These are phyloP conservation scores for Saccharomyces jurei DNA, from an alignment of 805 yeast genomes.

Conservation along the genomic window DNA sequence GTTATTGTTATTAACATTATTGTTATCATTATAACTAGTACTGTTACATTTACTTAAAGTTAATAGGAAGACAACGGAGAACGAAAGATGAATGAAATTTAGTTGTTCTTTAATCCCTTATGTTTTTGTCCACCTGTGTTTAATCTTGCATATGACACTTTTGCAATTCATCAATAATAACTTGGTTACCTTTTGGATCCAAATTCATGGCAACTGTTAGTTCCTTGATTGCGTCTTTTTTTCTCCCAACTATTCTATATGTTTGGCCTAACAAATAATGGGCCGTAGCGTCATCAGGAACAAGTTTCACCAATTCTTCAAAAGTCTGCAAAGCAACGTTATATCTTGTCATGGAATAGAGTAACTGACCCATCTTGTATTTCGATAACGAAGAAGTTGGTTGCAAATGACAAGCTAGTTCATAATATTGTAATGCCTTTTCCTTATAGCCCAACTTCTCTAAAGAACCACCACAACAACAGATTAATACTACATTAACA, in stretches of 20 bases:
- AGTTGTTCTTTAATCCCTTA: background rate
- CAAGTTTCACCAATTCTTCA: slow-evolving; percentile 61
- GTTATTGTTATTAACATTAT: too few species aligned
- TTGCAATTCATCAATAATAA: slow-evolving; percentile 80
- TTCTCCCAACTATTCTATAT: slow-evolving; percentile 67
- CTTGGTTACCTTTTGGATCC: slow-evolving; percentile 86
- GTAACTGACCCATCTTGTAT: slow-evolving; percentile 78
- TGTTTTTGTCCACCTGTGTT: background rate
- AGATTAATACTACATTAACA: slow-evolving; percentile 75
- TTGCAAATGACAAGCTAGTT: slow-evolving; percentile 73
- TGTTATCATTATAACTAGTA: background rate
- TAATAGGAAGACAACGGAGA: background rate
- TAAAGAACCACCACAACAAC: slow-evolving; percentile 89
- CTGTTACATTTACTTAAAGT: background rate
- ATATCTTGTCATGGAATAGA: slow-evolving; percentile 63
- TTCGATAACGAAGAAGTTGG: slow-evolving; percentile 80
- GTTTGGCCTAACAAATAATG: slow-evolving; percentile 84
- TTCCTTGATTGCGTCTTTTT: slow-evolving; percentile 71
- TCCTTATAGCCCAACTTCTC: slow-evolving; percentile 65
- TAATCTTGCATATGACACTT: slow-evolving; percentile 29
- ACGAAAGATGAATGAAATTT: background rate
- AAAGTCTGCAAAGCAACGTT: slow-evolving; percentile 67
- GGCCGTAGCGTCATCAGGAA: slow-evolving; percentile 92
- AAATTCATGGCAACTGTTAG: slow-evolving; percentile 83
- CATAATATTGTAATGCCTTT: slow-evolving; percentile 74